A percentile compares a stretch with the other conserved stretches of the same genome.
Conservation (phyloP, 495 filamentous ascomycete species). For the Neurospora sp. region DNA sequence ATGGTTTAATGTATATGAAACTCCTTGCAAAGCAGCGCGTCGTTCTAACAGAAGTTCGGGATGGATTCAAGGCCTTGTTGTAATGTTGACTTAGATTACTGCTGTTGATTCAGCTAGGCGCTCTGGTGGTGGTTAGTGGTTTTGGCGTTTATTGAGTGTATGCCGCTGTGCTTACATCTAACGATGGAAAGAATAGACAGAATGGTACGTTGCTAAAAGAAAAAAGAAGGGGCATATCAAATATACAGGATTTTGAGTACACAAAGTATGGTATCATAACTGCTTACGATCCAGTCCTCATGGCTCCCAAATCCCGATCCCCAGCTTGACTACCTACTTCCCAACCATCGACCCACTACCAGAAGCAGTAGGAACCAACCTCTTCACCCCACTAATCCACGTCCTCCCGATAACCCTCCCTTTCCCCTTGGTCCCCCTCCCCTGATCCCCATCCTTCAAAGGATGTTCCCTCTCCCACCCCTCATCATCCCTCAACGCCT, state of each 20-base stretch:
- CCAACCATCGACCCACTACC: not conserved
- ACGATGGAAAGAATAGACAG: not conserved
- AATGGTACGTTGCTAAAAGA: not conserved
- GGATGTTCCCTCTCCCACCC: slow-evolving; percentile 63
- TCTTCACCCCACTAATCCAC: not conserved
- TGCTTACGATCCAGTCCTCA: not conserved
- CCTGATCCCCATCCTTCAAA: slow-evolving; percentile 10
- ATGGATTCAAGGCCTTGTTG: not conserved
- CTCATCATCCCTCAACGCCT: slow-evolving; percentile 55
- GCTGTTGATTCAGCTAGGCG: not conserved
- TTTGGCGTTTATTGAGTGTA: not conserved
- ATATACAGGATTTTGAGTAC: not conserved
- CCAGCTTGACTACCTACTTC: not conserved
- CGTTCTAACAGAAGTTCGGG: not conserved
- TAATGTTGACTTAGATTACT: not conserved
- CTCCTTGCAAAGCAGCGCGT: not conserved
- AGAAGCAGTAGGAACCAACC: not conserved
- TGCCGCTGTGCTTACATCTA: not conserved
- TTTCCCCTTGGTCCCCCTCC: not conserved
- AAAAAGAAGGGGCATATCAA: not conserved
- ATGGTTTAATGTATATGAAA: not conserved
- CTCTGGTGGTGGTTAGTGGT: not conserved
- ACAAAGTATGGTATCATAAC: not conserved
- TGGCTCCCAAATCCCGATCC: not conserved
- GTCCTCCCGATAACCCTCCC: slow-evolving; percentile 18